A percentile compares a stretch with the other conserved stretches of the same genome.
These are phyloP conservation scores for Arthrobotrys sphaeroides DNA, from an alignment of 2,329 filamentous ascomycete species.

Conservation along the genomic window DNA sequence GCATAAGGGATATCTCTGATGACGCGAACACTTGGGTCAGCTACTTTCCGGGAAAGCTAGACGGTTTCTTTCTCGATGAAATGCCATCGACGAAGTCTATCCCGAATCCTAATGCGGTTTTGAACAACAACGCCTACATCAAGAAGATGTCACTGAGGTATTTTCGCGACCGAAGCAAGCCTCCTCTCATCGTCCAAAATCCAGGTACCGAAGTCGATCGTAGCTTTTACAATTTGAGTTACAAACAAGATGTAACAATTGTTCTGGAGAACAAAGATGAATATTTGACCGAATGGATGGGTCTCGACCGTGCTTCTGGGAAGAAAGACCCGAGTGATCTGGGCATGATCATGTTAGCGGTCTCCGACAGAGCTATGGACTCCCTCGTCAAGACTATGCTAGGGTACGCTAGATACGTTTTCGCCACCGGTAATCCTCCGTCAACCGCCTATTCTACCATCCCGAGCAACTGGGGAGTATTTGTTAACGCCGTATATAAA, in stretches of 20 bases:
- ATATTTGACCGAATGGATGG: constrained; percentile 11
- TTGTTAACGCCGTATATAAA: not conserved
- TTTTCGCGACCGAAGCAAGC: constrained; percentile 4
- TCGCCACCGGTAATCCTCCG: constrained; percentile 6
- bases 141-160: constrained; percentile 9
- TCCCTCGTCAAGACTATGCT: constrained; percentile 23
- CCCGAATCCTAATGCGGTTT: constrained; percentile 4
- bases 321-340: not conserved
- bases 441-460: constrained; percentile 1
- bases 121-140: constrained; percentile 27
- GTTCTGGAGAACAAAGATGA: constrained; percentile 28
- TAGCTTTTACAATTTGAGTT: constrained; percentile 1
- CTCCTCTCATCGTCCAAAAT: constrained; percentile 30
- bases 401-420: constrained; percentile 21
- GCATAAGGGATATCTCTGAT: constrained; percentile 30
- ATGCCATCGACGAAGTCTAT: constrained; percentile 16
- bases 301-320: constrained; percentile 8
- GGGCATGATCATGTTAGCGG: constrained; percentile 26
- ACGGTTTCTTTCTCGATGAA: constrained; percentile 45
- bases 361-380: not conserved
- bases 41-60: constrained; percentile 31
- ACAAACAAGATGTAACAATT: constrained; percentile 35
- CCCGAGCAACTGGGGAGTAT: constrained; percentile 6
- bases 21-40: constrained; percentile 34
- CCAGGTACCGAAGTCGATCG: constrained; percentile 29